These are phyloP conservation scores for Mycogone perniciosa DNA, from an alignment of 2,329 filamentous ascomycete species.

Conservation along the genomic window DNA sequence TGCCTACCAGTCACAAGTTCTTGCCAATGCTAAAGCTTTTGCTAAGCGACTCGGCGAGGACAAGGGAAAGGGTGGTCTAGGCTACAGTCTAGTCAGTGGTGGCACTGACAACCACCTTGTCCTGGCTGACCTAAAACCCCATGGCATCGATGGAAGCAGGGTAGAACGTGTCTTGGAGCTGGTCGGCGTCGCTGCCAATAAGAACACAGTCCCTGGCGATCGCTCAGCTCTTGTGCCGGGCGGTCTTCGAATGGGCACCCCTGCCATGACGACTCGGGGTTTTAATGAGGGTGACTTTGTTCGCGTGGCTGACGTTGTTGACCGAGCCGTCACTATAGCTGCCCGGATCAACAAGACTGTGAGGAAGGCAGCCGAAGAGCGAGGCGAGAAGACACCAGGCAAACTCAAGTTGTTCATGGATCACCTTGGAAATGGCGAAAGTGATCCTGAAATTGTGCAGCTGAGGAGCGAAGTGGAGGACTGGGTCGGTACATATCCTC, in stretches of 20 bases:
- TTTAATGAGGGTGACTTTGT: conserved; percentile 84
- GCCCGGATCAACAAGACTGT: conserved; percentile 68
- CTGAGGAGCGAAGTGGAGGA: conserved; percentile 68
- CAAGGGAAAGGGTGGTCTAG: conserved; percentile 70
- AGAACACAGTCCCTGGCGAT: conserved; percentile 97
- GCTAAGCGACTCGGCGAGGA: conserved; percentile 58
- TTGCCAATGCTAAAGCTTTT: conserved; percentile 86
- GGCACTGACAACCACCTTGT: conserved; percentile 98
- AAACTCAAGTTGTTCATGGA: conserved; percentile 63
- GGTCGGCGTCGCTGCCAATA: conserved; percentile 95
- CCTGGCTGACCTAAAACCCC: conserved; percentile 82
- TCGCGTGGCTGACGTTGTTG: conserved; percentile 77
- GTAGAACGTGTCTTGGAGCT: conserved; percentile 88
- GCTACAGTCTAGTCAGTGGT: conserved; percentile 84
- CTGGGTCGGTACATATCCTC: conserved; percentile 68
- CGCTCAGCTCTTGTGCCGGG: conserved; percentile 89
- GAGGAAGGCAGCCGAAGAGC: conserved; percentile 60
- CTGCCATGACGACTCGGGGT: conserved; percentile 96
- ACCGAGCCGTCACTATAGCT: conserved; percentile 74
- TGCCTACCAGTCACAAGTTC: conserved; percentile 83
- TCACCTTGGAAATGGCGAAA: conserved; percentile 60
- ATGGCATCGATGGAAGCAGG: conserved; percentile 79
- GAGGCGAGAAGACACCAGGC: conserved; percentile 58
- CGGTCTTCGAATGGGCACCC: conserved; percentile 88
- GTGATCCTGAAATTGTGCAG: conserved; percentile 64